Evolutionary conservation across 306 rosid genomes (phyloP).

Genomic region (Cicer arietinum): DNA sequence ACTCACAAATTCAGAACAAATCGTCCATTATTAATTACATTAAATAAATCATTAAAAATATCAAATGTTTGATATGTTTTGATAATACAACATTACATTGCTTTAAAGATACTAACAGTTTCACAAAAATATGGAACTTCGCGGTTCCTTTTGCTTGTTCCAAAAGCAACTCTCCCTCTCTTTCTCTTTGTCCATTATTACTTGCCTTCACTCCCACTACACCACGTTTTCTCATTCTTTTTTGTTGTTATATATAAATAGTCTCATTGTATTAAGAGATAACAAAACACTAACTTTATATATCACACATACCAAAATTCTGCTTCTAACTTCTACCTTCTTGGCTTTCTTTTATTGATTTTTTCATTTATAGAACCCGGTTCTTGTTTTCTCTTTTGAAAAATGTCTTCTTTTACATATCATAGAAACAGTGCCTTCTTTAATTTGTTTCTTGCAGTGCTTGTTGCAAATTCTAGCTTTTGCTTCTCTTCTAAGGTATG

Average conservation of each 20-base stretch:
- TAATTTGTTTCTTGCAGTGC: slow-evolving; percentile 56
- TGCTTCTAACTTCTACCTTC: slow-evolving; percentile 33
- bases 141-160: slow-evolving; percentile 47
- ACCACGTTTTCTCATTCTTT: slow-evolving; percentile 44
- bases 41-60: too few species aligned
- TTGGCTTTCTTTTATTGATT: slow-evolving; percentile 10
- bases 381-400: slow-evolving; percentile 19
- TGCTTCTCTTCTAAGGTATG: slow-evolving; percentile 64
- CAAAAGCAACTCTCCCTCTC: slow-evolving; percentile 37
- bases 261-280: slow-evolving; percentile 8
- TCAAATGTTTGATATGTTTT: too few species aligned
- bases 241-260: slow-evolving; percentile 30
- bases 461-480: slow-evolving; percentile 53
- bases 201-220: slow-evolving; percentile 40
- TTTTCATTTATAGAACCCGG: slow-evolving; percentile 24
- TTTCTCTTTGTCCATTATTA: slow-evolving; percentile 19
- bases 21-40: not conserved
- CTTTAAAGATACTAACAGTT: slow-evolving; percentile 40
- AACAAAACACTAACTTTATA: slow-evolving; percentile 28
- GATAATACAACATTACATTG: slow-evolving; percentile 7
- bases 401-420: slow-evolving; percentile 51
- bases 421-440: slow-evolving; percentile 38
- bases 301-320: slow-evolving; percentile 27
- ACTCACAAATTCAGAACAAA: slow-evolving; percentile 21
- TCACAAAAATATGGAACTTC: slow-evolving; percentile 39